These are phyloP conservation scores for Oryza meridionalis DNA, from an alignment of 176 grass and related monocot genomes.

Conservation along the genomic window DNA sequence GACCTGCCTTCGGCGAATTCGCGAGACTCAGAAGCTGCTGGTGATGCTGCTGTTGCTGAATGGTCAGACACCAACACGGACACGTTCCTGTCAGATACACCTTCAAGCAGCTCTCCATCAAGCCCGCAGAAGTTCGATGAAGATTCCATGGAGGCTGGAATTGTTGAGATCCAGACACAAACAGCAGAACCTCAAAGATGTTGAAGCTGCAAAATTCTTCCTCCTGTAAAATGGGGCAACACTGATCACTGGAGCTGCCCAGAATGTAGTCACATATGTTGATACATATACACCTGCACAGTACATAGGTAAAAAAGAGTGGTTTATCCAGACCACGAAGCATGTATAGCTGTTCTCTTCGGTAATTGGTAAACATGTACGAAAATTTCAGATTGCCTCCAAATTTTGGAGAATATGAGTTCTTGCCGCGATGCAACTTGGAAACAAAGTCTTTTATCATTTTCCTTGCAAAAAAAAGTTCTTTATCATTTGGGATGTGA, in stretches of 20 bases:
- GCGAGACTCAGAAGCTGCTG: slow-evolving; percentile 20
- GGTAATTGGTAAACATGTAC: slow-evolving; percentile 29
- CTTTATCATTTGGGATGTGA: neutral
- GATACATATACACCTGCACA: slow-evolving; percentile 18
- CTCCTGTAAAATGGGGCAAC: slow-evolving; percentile 29
- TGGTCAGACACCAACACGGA: slow-evolving; percentile 56
- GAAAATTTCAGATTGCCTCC: neutral
- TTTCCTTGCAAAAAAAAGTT: too few relatives aligned
- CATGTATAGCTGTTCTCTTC: slow-evolving; percentile 31
- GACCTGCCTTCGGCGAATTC: neutral
- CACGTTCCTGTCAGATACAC: slow-evolving; percentile 41
- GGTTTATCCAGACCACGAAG: slow-evolving; percentile 20
- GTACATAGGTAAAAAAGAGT: slow-evolving; percentile 11
- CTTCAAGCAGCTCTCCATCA: slow-evolving; percentile 44
- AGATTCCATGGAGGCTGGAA: slow-evolving; percentile 30
- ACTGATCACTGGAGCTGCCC: slow-evolving; percentile 22
- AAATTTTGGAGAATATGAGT: slow-evolving; percentile 24
- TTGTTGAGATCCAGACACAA: slow-evolving; percentile 2
- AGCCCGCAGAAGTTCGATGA: slow-evolving; percentile 46
- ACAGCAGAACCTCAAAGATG: slow-evolving; percentile 31
- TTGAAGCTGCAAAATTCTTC: neutral
- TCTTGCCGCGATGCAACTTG: neutral
- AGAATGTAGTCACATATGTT: slow-evolving; percentile 17
- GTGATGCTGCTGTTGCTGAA: slow-evolving; percentile 8
- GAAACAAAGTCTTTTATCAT: neutral